Evolutionary conservation across 768 basidiomycete species (phyloP), one percentile per base, ranked within the genome.

Genomic region (Macrolepiota albuminosa): DNA sequence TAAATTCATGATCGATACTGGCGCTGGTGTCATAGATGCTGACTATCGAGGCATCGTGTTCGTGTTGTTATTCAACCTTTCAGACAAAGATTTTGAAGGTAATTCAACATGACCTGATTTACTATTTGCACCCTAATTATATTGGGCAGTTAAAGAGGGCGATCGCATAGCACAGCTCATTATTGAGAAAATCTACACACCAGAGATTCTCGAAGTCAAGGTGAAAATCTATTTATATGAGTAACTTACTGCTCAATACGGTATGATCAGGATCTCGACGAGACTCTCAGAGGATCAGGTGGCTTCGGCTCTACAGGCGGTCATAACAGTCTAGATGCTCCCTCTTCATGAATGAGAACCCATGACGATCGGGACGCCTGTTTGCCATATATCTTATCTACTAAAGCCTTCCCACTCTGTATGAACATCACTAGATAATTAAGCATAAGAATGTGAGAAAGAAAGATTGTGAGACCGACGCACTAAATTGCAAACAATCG

Each of bases 231-330:
- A 13, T 6, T 49, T 43, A 9, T 24, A 33, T 36, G 36, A 4
- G 16, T 47, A 9, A 49, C 4, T 11, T 36, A 60, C 31, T 61
- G 18, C 54, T 46, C 1, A 47, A 14, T 7, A 21, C 26, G 8
- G 8, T 34, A 40, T 31, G 40, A 33, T 31, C 66, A 96, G 93
- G 81, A 89, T 63, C 84, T 99, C 7, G 91, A 93, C 54, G 85
- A 88, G 60, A 98, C 97, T 0, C 68, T 83, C 34, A 86, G 97
- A 43, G 96, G 97, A 21, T 77, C 78, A 26, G 87, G 86, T 40
- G 97, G 95, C 0, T 98, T 97, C 65, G 97, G 97, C 0, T 98
- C 95, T 5, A 98, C 96, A 3, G 96, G 96, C 11, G 95, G 95
- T 10, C 89, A 93, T 68, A 74, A 62, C 8, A 69, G 76, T n/a